Base-by-base conservation (phyloP, 495 filamentous ascomycete genomes). In the Aspergillus ostianus region DNA sequence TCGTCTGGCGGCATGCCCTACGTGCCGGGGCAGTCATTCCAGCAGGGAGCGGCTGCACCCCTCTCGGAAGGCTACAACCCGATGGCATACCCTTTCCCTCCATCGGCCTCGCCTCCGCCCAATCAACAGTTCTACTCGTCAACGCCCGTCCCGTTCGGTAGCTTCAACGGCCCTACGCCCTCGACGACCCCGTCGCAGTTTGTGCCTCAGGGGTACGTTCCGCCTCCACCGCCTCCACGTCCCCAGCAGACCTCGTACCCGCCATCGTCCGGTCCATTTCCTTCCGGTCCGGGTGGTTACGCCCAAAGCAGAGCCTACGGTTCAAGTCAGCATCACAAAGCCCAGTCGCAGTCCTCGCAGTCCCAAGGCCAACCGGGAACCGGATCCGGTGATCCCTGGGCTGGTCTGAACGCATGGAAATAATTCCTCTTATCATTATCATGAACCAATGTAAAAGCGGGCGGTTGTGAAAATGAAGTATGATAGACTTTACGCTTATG, bases 221-320 rank as follows among this genome's bases (percentile, higher is more conserved):
- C 93, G 1, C 93, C 93, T 1, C 93, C 93, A 9, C 93, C 93
- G 19, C 93, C 93, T 0, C 90, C 89, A 3, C 90, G 88, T 13
- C 91, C 90, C 9, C 88, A 90, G 41, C 89, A 90, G 45, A 86
- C 88, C 0, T 86, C 83, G 18, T 91, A 92, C 63, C 85, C 87
- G 52, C 82, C 73, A n/a, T 69, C 77, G 15, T 63, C 75, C 47
- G 72, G 73, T 2, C 61, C 72, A n/a, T 84, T 84, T 70, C 85
- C 84, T 2, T 75, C 80, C 48, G 84, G 83, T 6, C 82, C 84
- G 9, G 82, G 83, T 15, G 85, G 84, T 3, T 87, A 86, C 70
- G 80, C 83, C 19, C 80, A 83, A 64, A 63, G 56, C 49, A 70
- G 77, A 59, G 69, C 76, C 18, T 75, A 77, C 51, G 70, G 67